These are phyloP conservation scores for Candida silvatica DNA, from an alignment of 805 yeast genomes.

Conservation along the genomic window DNA sequence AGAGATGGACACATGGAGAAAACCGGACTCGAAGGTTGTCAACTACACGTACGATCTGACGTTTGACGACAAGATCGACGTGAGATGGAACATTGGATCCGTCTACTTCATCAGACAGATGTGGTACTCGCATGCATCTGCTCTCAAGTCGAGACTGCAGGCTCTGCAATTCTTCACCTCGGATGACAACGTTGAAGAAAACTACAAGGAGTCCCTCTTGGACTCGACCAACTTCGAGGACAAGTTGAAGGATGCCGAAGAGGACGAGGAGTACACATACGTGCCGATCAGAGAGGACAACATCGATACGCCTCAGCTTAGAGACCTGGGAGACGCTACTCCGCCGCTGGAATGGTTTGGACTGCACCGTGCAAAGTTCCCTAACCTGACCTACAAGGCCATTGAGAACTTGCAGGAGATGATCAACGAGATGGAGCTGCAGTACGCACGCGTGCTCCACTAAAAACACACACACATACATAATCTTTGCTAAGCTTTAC, in stretches of 20 bases:
- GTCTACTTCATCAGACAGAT: conserved; percentile 85
- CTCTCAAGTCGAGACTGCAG: conserved; percentile 54
- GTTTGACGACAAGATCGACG: conserved; percentile 85
- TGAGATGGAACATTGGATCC: conserved; percentile 91
- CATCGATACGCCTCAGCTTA: conserved; percentile 82
- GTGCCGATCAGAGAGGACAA: conserved; percentile 64
- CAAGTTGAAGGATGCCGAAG: conserved; percentile 38
- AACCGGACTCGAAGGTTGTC: conserved; percentile 39
- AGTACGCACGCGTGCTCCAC: conserved; percentile 42
- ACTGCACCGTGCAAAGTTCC: conserved; percentile 76
- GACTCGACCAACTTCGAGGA: conserved; percentile 29
- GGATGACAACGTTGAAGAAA: conserved; percentile 20
- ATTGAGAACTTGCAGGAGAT: conserved; percentile 67
- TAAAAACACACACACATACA: conserved; percentile 9
- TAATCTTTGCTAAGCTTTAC: too few species aligned
- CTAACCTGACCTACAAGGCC: conserved; percentile 79
- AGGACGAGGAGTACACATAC: conserved; percentile 43
- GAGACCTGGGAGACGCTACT: conserved; percentile 92
- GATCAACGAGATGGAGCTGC: conserved; percentile 57
- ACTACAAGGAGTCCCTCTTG: conserved; percentile 25
- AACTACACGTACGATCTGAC: conserved; percentile 62
- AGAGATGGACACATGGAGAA: conserved; percentile 69
- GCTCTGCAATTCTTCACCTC: conserved; percentile 24
- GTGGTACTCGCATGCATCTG: conserved; percentile 79
- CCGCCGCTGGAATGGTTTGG: conserved; percentile 99